phyloP scores from a whole-genome alignment of 306 rosid species.

The Rosa chinensis region DNA sequence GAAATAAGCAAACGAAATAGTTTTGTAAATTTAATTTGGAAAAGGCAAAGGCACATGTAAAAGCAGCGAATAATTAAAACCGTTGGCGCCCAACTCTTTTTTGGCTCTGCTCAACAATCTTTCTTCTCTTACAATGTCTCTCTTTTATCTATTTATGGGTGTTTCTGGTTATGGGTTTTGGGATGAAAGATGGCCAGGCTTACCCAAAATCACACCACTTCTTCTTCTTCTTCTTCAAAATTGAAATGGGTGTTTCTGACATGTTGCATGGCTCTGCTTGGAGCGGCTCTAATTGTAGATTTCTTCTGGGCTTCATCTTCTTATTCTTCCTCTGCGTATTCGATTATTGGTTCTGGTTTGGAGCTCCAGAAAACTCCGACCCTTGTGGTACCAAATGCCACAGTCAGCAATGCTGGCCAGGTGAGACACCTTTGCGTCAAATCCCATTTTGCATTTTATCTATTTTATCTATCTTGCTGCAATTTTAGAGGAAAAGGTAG shows the following conservation, averaged over 20 bases:
- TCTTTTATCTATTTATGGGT: conserved; percentile 20
- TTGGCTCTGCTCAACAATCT: conserved; percentile 5
- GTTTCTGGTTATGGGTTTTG: conserved; percentile 1
- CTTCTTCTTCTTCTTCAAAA: conserved; percentile 8
- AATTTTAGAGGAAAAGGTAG: not conserved
- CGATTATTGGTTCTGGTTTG: conserved; percentile 50
- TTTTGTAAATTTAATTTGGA: not conserved
- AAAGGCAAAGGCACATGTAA: not conserved
- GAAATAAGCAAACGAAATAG: not conserved
- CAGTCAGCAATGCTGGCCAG: conserved; percentile 12
- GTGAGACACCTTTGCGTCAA: conserved; percentile 17
- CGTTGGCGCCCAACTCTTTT: conserved; percentile 60
- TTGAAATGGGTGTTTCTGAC: conserved; percentile 36
- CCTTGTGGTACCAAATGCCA: conserved; percentile 29
- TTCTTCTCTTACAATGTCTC: not conserved
- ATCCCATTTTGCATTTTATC: not conserved
- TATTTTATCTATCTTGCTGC: not conserved
- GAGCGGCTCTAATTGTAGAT: conserved; percentile 43
- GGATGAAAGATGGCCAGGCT: conserved; percentile 40
- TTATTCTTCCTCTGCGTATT: conserved; percentile 19
- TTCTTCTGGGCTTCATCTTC: conserved; percentile 60
- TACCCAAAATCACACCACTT: conserved; percentile 36
- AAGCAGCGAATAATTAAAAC: conserved; percentile 22
- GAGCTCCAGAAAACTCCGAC: conserved; percentile 26
- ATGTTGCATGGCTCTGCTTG: conserved; percentile 41